Conservation (phyloP, 208 protist species). For the Acanthamoeba polyphaga region DNA sequence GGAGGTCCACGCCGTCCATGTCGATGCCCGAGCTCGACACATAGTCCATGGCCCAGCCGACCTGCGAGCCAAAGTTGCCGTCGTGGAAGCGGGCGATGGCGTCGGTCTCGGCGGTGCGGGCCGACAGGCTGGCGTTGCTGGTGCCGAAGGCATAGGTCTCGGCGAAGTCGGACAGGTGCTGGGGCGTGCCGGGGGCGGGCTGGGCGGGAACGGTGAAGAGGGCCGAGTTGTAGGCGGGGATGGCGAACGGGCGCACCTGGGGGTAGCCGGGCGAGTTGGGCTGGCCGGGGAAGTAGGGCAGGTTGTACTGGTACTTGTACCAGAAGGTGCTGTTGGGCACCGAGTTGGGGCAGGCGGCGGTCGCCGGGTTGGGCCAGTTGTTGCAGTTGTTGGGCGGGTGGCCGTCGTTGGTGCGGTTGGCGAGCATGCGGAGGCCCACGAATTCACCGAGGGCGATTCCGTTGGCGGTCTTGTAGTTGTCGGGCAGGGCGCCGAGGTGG, state of each 20-base stretch:
- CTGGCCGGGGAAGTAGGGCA: slow-evolving; percentile 25
- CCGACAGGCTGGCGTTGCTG: slow-evolving; percentile 1
- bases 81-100: slow-evolving; percentile 39
- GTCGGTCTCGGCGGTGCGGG: not conserved
- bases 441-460: not conserved
- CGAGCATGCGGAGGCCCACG: slow-evolving; percentile 35
- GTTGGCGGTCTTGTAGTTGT: not conserved
- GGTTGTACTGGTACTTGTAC: slow-evolving; percentile 24
- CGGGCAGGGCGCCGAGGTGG: slow-evolving; percentile 2
- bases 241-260: slow-evolving; percentile 36
- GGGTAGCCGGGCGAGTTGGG: slow-evolving; percentile 56
- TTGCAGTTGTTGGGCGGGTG: slow-evolving; percentile 63
- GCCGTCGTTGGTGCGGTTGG: slow-evolving; percentile 34
- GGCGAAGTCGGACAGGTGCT: slow-evolving; percentile 26
- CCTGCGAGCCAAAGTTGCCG: slow-evolving; percentile 42
- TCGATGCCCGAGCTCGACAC: slow-evolving; percentile 35
- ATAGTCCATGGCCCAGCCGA: slow-evolving; percentile 50
- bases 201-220: slow-evolving; percentile 8
- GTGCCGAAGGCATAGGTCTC: slow-evolving; percentile 18
- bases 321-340: slow-evolving; percentile 21
- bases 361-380: slow-evolving; percentile 43
- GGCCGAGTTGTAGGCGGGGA: not conserved
- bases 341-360: not conserved
- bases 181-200: not conserved
- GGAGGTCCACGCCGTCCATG: not conserved